Percentiles rank a stretch among this genome's conserved stretches.
Evolutionary conservation across 2,329 filamentous ascomycete genomes (phyloP).

Genomic region (Emergomyces orientalis): DNA sequence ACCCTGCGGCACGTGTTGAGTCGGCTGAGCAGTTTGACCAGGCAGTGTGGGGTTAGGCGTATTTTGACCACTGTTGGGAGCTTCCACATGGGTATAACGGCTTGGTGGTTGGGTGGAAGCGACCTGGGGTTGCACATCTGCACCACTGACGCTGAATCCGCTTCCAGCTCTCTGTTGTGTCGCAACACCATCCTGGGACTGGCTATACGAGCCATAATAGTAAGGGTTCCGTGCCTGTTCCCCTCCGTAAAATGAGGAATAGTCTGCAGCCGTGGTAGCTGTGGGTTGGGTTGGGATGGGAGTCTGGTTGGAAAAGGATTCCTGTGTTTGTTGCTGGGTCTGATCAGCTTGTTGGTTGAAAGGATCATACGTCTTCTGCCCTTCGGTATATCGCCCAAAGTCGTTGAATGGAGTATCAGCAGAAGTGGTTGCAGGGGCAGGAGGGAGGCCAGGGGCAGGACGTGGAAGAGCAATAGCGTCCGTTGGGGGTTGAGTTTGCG

Average conservation of each 20-base stretch:
- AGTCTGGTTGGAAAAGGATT: conserved; percentile 45
- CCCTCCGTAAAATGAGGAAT: conserved; percentile 74
- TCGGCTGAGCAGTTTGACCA: conserved; percentile 45
- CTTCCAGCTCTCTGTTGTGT: conserved; percentile 63
- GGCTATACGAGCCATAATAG: conserved; percentile 56
- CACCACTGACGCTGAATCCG: conserved; percentile 57
- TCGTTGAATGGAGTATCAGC: conserved; percentile 41
- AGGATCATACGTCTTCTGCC: conserved; percentile 77
- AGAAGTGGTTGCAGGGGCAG: conserved; percentile 47
- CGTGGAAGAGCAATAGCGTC: conserved; percentile 43
- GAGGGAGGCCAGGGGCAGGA: conserved; percentile 53
- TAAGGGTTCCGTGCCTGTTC: conserved; percentile 67
- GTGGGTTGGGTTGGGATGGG: conserved; percentile 54
- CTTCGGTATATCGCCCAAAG: conserved; percentile 46
- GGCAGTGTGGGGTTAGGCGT: conserved; percentile 72
- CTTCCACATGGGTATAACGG: conserved; percentile 56
- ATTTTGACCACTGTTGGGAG: conserved; percentile 81
- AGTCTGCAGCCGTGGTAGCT: conserved; percentile 58
- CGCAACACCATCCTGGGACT: conserved; percentile 64
- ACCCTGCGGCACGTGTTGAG: conserved; percentile 43
- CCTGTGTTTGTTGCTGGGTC: conserved; percentile 55
- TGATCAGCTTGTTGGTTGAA: conserved; percentile 66
- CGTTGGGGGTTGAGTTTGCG: conserved; percentile 28
- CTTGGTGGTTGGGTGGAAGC: conserved; percentile 66
- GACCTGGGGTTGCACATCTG: conserved; percentile 50